A percentile compares a stretch with the other conserved stretches of the same genome.
Evolutionary conservation across 805 yeast species (phyloP).

Genomic region (Candida vartiovaarae): DNA sequence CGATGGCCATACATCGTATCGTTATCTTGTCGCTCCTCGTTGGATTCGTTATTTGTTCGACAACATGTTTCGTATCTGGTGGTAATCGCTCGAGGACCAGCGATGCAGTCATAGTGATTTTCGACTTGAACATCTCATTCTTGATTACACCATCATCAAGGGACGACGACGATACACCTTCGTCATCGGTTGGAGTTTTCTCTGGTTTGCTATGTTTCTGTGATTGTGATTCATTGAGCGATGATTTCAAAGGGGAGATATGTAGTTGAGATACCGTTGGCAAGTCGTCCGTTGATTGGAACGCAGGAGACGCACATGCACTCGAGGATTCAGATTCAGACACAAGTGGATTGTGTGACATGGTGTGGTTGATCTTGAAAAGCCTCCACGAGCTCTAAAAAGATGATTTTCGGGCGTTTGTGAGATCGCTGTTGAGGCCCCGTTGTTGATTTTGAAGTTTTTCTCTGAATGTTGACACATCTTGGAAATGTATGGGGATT

Average conservation of each 20-base stretch:
- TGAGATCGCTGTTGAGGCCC: too few relatives aligned
- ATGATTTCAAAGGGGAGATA: neutral
- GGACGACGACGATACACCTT: neutral
- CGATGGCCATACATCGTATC: slow-evolving; percentile 53
- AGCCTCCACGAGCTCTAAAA: too few relatives aligned
- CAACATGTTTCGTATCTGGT: slow-evolving; percentile 10
- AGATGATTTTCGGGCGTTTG: too few relatives aligned
- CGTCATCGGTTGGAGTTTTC: too few relatives aligned
- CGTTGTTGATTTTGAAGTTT: too few relatives aligned
- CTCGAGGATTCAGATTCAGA: slow-evolving; percentile 22
- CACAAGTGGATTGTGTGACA: slow-evolving; percentile 14
- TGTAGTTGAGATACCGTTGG: slow-evolving; percentile 1
- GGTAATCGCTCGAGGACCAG: slow-evolving; percentile 17
- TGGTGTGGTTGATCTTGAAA: neutral
- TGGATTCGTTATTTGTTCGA: slow-evolving; percentile 10
- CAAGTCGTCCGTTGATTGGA: neutral
- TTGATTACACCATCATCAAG: slow-evolving; percentile 7
- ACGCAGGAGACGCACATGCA: slow-evolving; percentile 9
- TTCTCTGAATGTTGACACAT: too few relatives aligned
- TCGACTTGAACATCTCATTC: slow-evolving; percentile 15
- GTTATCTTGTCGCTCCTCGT: slow-evolving; percentile 25
- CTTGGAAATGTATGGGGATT: too few relatives aligned
- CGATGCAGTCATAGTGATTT: slow-evolving; percentile 19
- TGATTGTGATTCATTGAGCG: too few relatives aligned
- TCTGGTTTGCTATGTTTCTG: too few relatives aligned